Conservation (phyloP, 2,329 filamentous ascomycete genomes). For the Basipetospora chlamydospora region DNA sequence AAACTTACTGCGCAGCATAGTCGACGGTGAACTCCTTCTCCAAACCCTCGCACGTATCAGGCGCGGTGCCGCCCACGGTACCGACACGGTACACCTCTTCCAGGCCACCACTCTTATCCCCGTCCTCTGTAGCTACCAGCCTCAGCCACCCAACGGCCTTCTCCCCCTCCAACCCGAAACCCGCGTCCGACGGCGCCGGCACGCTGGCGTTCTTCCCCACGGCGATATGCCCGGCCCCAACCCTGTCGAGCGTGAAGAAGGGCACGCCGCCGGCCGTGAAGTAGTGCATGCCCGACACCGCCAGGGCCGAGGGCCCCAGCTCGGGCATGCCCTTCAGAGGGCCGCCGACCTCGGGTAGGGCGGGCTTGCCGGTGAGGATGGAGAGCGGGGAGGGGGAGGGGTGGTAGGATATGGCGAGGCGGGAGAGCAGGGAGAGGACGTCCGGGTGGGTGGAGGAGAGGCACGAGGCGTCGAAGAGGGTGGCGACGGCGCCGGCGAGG, state of each 20-base stretch:
- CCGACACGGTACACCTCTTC: constrained; percentile 70
- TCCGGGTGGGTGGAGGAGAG: constrained; percentile 55
- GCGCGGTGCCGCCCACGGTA: constrained; percentile 69
- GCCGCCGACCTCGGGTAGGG: constrained; percentile 2
- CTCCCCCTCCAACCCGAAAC: constrained; percentile 46
- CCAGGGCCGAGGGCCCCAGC: constrained; percentile 43
- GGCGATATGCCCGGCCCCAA: constrained; percentile 31
- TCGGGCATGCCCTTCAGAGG: constrained; percentile 10
- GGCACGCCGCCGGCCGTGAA: constrained; percentile 52
- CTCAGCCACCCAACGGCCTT: constrained; percentile 71
- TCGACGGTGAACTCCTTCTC: constrained; percentile 52
- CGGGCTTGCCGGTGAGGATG: constrained; percentile 1
- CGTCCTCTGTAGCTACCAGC: constrained; percentile 37
- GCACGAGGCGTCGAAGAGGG: constrained; percentile 80
- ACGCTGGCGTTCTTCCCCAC: constrained; percentile 46
- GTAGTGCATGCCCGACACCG: constrained; percentile 65
- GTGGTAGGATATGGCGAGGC: constrained; percentile 53
- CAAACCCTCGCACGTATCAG: constrained; percentile 56
- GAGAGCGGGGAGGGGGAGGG: constrained; percentile 24
- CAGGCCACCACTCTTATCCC: constrained; percentile 41
- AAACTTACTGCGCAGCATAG: constrained; percentile 70
- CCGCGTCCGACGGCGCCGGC: constrained; percentile 46
- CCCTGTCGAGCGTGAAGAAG: constrained; percentile 58
- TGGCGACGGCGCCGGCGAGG: constrained; percentile 60
- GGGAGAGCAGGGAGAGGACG: constrained; percentile 49